Evolutionary conservation across 768 basidiomycete species (phyloP).

Genomic region (Pilatotrama ljubarskyi): DNA sequence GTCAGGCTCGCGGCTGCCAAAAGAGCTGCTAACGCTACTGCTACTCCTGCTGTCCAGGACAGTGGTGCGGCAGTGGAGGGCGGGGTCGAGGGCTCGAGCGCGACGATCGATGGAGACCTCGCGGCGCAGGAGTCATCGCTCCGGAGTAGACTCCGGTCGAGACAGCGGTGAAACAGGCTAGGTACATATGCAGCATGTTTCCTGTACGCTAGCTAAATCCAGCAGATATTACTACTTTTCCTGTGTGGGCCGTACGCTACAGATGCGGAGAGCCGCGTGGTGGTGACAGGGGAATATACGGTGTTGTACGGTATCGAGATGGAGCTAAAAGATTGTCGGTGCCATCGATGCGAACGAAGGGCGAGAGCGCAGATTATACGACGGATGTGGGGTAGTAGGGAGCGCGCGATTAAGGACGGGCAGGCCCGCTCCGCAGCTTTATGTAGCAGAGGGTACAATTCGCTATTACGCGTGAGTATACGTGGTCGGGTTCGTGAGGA

Average conservation of each 20-base stretch:
- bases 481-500: constrained; percentile 25
- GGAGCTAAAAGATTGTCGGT: constrained; percentile 14
- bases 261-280: constrained; percentile 14
- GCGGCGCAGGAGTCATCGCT: constrained; percentile 15
- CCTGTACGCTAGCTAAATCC: constrained; percentile 20
- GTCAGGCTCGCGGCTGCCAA: constrained; percentile 50
- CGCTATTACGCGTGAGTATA: constrained; percentile 17
- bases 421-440: constrained; percentile 6
- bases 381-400: constrained; percentile 9
- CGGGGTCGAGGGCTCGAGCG: constrained; percentile 4
- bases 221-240: constrained; percentile 23
- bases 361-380: constrained; percentile 10
- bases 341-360: constrained; percentile 15
- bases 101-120: constrained; percentile 6
- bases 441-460: constrained; percentile 14
- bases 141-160: constrained; percentile 12
- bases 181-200: constrained; percentile 14
- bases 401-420: constrained; percentile 15
- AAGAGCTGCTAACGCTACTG: constrained; percentile 13
- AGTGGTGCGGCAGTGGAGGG: constrained; percentile 1
- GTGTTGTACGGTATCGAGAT: constrained; percentile 10
- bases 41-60: neutral
- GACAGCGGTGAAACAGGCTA: constrained; percentile 10
- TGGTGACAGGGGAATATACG: constrained; percentile 14
- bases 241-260: constrained; percentile 19